Evolutionary conservation across 2,329 filamentous ascomycete species (phyloP).

Genomic region (Colletotrichum tropicale): DNA sequence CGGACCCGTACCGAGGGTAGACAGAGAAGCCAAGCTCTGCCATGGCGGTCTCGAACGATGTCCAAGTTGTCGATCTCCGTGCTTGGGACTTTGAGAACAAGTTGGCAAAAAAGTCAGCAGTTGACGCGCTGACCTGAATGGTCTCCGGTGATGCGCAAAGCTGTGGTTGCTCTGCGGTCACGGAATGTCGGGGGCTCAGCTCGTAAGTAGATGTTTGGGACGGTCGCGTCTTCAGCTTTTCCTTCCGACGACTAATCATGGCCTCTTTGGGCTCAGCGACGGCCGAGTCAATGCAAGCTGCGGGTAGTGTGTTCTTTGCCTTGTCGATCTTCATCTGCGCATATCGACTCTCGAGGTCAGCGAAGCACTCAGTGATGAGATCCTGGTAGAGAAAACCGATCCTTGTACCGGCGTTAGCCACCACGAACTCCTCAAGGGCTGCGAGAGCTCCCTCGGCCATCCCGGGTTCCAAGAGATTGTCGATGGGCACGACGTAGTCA

Average conservation of each 20-base stretch:
- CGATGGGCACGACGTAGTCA: slow-evolving; percentile 43
- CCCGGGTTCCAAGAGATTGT: slow-evolving; percentile 45
- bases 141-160: not conserved
- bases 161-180: not conserved
- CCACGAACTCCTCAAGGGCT: slow-evolving; percentile 38
- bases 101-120: slow-evolving; percentile 40
- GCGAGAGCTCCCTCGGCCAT: slow-evolving; percentile 39
- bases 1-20: slow-evolving; percentile 42
- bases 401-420: not conserved
- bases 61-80: slow-evolving; percentile 38
- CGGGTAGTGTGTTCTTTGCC: not conserved
- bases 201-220: not conserved
- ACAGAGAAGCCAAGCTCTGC: slow-evolving; percentile 45
- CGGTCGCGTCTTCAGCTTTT: not conserved
- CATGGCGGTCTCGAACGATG: slow-evolving; percentile 45
- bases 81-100: slow-evolving; percentile 35
- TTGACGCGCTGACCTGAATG: slow-evolving; percentile 41
- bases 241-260: not conserved
- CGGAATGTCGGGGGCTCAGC: not conserved
- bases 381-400: slow-evolving; percentile 49
- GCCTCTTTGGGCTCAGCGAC: not conserved
- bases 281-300: not conserved
- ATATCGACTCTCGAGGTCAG: slow-evolving; percentile 32
- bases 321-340: slow-evolving; percentile 10
- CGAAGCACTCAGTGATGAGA: slow-evolving; percentile 40